Evolutionary conservation across 768 basidiomycete genomes (phyloP), one percentile per base, ranked within the genome.

Genomic region (Baorangia bicolor): DNA sequence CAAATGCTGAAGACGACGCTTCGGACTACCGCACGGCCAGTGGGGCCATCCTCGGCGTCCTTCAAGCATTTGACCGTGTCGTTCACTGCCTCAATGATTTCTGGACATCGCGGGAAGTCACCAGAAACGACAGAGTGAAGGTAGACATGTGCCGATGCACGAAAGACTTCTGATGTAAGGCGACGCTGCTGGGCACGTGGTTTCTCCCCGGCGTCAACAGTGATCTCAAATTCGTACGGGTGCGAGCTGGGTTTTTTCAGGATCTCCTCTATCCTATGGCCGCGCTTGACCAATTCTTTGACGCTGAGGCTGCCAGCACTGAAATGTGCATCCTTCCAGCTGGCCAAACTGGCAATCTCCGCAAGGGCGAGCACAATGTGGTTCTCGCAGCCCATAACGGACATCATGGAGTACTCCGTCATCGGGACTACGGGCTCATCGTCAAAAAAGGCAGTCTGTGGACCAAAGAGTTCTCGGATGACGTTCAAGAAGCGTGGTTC

Each of bases 341-440:
- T 63, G 39, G 86, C 78, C 16, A 94, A 79, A 20, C 71, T 74
- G 12, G 86, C 82, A 35, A 82, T 87, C 74, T 91, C 84, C 5
- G 92, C 88, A 41, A 93, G 77, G 27, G 88, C 89, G 78, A 88
- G 86, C 45, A 93, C 83, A 51, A 89, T 83, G 56, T 77, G 74
- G 72, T 92, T 90, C 63, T 88, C 86, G 76, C 91, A 92, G 20
- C 91, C 91, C 90, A 94, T 93, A 6, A 90, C 80, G 41, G 79
- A 77, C 73, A 90, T 77, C 91, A 93, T 93, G n/a, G 83, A 84
- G 53, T 82, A 77, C 64, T 78, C 74, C 4, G 49, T 41, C 43
- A 69, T 65, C 52, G 74, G 74, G 23, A 68, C 64, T 46, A 82
- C 68, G 58, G 74, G 77, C 43, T 76, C 78, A 30, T 62, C 65